Evolutionary conservation across 306 rosid genomes (phyloP), one percentile per base, ranked within the genome.

Genomic region (Quercus engelmannii): DNA sequence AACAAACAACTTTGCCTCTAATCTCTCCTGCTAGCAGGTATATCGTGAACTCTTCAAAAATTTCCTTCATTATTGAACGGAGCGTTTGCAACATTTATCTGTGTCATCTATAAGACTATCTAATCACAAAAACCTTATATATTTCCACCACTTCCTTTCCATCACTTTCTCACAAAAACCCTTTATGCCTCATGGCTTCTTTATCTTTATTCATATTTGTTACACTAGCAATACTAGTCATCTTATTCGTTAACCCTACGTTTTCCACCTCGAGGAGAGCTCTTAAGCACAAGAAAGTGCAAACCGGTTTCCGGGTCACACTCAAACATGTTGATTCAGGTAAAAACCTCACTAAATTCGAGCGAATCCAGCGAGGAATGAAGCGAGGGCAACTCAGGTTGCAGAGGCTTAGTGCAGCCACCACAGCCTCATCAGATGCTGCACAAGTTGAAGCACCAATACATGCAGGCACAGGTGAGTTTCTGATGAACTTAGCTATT

Each of bases 401-500:
- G 19, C 90, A 91, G 30, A 65, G 90, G 76, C 85, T 94, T 1
- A 85, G 79, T 5, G 89, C 91, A 38, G 88, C 83, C 7, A 38
- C 88, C 33, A 76, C 89, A 3, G 71, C 88, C 26, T 3, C 85
- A 1, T 11, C 74, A 3, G 84, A 77, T 57, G 55, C 86, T 3
- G 64, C 46, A 38, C 46, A 73, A 20, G 41, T 88, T 1, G 74
- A 91, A 38, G 73, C 92, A 0, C 95, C 95, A 0, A 63, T 90
- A 10, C 85, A 75, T 10, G 89, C 91, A 0, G 97, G 99, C 1
- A 81, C 78, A 1, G 99, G 99, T 0, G 99, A 91, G 83, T 94
- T 90, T 41, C 71, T 94, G 41, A 84, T 91, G 92, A 80, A 83
- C 63, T 69, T 94, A 5, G 75, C 97, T 0, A 88, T 94, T 3